Conservation (phyloP, 108 stramenopile species). For the Cyclostephanos tholiformis region DNA sequence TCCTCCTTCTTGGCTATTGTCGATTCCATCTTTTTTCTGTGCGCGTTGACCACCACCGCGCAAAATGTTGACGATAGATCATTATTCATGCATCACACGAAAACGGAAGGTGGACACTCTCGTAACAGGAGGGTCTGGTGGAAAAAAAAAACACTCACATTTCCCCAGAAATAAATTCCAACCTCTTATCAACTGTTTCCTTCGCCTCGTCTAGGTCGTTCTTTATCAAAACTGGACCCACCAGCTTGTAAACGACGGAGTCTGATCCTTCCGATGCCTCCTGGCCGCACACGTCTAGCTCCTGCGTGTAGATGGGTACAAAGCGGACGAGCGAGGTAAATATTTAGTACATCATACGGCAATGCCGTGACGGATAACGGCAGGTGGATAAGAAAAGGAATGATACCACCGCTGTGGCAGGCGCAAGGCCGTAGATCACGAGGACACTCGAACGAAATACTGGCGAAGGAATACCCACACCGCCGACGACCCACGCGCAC, state of each 20-base stretch:
- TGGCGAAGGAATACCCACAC: constrained; percentile 14
- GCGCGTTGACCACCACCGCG: not conserved
- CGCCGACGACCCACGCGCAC: not conserved
- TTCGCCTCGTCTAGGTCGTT: constrained; percentile 91
- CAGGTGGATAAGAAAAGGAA: not conserved
- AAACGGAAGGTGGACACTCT: not conserved
- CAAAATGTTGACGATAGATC: not conserved
- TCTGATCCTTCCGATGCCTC: constrained; percentile 43
- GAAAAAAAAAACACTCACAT: constrained; percentile 33
- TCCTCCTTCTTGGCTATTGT: constrained; percentile 61
- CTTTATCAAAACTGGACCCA: constrained; percentile 91
- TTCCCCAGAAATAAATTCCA: constrained; percentile 87
- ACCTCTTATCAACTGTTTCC: constrained; percentile 80
- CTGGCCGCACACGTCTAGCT: constrained; percentile 47
- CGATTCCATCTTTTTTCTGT: constrained; percentile 58
- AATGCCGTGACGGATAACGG: not conserved
- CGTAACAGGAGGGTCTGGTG: not conserved
- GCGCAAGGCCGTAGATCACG: too few relatives aligned
- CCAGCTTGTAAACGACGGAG: constrained; percentile 81
- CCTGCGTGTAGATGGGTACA: constrained; percentile 15
- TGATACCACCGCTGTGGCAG: not conserved
- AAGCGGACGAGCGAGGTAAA: not conserved
- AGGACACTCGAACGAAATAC: not conserved
- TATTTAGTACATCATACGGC: not conserved
- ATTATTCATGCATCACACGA: not conserved